Evolutionary conservation across 345 rosid species (phyloP).

Genomic region (Pugionium cornutum): DNA sequence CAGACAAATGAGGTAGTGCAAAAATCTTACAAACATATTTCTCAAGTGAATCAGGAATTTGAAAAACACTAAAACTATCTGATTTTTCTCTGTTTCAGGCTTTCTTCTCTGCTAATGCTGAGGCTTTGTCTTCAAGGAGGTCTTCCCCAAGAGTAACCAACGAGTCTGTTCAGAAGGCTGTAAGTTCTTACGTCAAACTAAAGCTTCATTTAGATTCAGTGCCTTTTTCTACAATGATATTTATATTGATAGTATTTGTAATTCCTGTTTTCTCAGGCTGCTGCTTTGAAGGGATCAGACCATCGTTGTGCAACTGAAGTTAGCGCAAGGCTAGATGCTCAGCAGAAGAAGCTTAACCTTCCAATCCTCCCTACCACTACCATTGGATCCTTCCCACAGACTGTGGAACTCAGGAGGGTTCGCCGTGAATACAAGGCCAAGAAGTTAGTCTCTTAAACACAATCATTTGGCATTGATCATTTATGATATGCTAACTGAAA

Average conservation of each 20-base stretch:
- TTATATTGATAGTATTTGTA: constrained; percentile 1
- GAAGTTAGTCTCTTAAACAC: constrained; percentile 43
- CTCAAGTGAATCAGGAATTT: not conserved
- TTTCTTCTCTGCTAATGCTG: constrained; percentile 76
- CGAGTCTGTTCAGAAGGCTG: constrained; percentile 93
- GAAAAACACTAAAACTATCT: not conserved
- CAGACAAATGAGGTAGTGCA: constrained; percentile 70
- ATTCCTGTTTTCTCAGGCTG: constrained; percentile 63
- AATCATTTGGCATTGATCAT: not conserved
- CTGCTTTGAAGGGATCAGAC: constrained; percentile 86
- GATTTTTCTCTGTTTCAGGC: constrained; percentile 48
- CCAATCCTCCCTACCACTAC: constrained; percentile 93
- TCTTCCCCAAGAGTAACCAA: constrained; percentile 91
- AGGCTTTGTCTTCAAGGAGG: constrained; percentile 85
- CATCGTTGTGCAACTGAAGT: constrained; percentile 86
- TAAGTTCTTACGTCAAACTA: constrained; percentile 44
- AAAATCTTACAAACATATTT: constrained; percentile 3
- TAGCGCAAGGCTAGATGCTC: constrained; percentile 80
- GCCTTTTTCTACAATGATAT: not conserved
- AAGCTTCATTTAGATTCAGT: constrained; percentile 5
- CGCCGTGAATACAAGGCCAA: constrained; percentile 99
- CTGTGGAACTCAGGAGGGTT: constrained; percentile 87
- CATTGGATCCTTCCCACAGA: constrained; percentile 96
- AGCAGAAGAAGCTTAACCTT: constrained; percentile 92
- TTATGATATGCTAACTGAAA: constrained; percentile 12